phyloP scores from a whole-genome alignment of 2,329 filamentous ascomycete species.

The Neofusicoccum sp. region DNA sequence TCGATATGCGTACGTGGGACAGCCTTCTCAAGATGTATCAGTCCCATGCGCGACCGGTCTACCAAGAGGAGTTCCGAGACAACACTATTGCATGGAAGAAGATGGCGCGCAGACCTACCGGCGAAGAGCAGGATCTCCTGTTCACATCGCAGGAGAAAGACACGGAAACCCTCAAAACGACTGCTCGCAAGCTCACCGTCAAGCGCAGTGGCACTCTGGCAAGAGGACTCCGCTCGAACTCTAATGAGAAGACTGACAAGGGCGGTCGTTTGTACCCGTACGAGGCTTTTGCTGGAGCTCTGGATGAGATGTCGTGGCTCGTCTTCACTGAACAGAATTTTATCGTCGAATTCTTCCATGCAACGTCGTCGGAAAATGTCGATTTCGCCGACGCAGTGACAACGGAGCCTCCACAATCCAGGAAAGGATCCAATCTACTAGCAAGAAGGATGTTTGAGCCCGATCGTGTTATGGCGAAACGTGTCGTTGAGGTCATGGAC shows the following conservation, averaged over 20 bases:
- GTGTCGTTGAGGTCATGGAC: slow-evolving; percentile 86
- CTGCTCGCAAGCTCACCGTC: slow-evolving; percentile 87
- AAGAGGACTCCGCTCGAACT: slow-evolving; percentile 68
- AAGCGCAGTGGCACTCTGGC: slow-evolving; percentile 90
- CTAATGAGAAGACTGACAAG: slow-evolving; percentile 63
- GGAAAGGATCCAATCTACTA: slow-evolving; percentile 72
- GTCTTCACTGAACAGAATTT: slow-evolving; percentile 97
- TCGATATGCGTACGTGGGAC: slow-evolving; percentile 81
- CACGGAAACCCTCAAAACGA: slow-evolving; percentile 67
- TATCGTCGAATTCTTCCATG: slow-evolving; percentile 93
- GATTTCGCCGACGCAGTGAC: slow-evolving; percentile 84
- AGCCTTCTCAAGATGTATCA: slow-evolving; percentile 79
- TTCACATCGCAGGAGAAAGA: slow-evolving; percentile 92
- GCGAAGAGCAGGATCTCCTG: slow-evolving; percentile 80
- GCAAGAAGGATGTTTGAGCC: slow-evolving; percentile 81
- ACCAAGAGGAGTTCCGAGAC: slow-evolving; percentile 79
- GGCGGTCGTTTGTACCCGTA: slow-evolving; percentile 72
- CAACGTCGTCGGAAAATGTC: slow-evolving; percentile 76
- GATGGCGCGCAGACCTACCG: slow-evolving; percentile 71
- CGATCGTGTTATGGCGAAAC: slow-evolving; percentile 81
- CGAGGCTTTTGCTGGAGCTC: slow-evolving; percentile 76
- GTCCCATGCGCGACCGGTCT: slow-evolving; percentile 72
- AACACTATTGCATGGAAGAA: slow-evolving; percentile 79
- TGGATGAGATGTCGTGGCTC: slow-evolving; percentile 81
- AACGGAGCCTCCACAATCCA: slow-evolving; percentile 65